Conservation (phyloP, 2,329 filamentous ascomycete genomes). For the Massarina eburnea region DNA sequence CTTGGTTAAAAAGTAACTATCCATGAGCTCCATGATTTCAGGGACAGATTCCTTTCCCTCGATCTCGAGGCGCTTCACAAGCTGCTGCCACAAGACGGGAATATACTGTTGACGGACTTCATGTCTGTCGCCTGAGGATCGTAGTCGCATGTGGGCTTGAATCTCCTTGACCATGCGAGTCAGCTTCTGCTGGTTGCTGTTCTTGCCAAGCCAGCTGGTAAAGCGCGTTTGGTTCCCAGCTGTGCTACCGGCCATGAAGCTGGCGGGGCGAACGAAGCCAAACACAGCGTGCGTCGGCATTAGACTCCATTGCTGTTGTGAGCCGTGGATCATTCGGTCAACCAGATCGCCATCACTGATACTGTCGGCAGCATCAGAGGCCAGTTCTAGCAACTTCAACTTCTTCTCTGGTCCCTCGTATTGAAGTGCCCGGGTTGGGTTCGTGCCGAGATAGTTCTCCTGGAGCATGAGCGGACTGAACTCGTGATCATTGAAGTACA, state of each 20-base stretch:
- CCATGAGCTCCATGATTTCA: slow-evolving; percentile 91
- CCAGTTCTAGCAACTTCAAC: slow-evolving; percentile 81
- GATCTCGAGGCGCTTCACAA: slow-evolving; percentile 71
- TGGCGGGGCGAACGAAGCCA: slow-evolving; percentile 89
- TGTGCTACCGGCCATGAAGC: slow-evolving; percentile 80
- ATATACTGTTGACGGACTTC: slow-evolving; percentile 95
- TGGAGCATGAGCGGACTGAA: slow-evolving; percentile 98
- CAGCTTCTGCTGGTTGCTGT: slow-evolving; percentile 77
- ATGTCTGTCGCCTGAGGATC: slow-evolving; percentile 85
- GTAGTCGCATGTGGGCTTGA: slow-evolving; percentile 93
- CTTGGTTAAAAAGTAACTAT: slow-evolving; percentile 90
- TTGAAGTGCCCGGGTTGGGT: slow-evolving; percentile 65
- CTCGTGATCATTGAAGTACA: slow-evolving; percentile 99
- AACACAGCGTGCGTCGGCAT: slow-evolving; percentile 97
- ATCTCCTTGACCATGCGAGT: slow-evolving; percentile 86
- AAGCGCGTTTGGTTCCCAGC: slow-evolving; percentile 68
- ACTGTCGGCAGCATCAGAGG: slow-evolving; percentile 86
- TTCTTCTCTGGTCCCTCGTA: slow-evolving; percentile 69
- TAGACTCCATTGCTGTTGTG: slow-evolving; percentile 96
- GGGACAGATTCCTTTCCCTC: slow-evolving; percentile 82
- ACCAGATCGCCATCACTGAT: slow-evolving; percentile 97
- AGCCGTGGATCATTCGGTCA: slow-evolving; percentile 96
- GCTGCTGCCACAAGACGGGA: slow-evolving; percentile 80
- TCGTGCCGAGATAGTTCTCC: slow-evolving; percentile 91
- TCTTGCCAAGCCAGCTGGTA: slow-evolving; percentile 91